Evolutionary conservation across 1,284 basidiomycete genomes (phyloP), one percentile per base, ranked within the genome.

Genomic region (Moniliella sp.): DNA sequence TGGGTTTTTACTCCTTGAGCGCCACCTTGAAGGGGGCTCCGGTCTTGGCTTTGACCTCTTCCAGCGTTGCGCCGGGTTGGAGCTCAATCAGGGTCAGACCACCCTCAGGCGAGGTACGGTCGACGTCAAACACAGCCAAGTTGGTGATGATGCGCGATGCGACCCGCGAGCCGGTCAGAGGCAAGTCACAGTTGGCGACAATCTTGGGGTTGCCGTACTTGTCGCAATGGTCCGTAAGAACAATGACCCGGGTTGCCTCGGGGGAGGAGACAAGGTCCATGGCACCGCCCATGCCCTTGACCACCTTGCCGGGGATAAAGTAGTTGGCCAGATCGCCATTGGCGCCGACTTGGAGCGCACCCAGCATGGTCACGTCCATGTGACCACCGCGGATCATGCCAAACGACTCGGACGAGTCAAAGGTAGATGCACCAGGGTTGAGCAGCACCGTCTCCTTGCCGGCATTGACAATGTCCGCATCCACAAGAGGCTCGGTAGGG

Each of bases 401-500:
- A 29, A 36, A 36, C 16, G 18, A 23, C 27, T 30, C 31, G 12
- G 35, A 18, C 18, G 27, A 28, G 14, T 36, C 35, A 25, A 36
- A 36, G 5, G 31, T 29, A 3, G 35, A 26, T 5, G 26, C 35
- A 12, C 36, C 33, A 8, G 35, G 28, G 12, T 31, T 28, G 10
- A 45, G 31, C 4, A 39, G 39, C 12, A 48, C 34, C 5, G 46
- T 48, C 27, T 48, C 46, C 33, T 49, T 49, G 4, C 46, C 46
- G 3, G 46, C 46, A 31, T 88, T 88, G 56, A 88, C 80, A 43
- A 86, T 70, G 54, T 88, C 82, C 78, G 79, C 72, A 61, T 91
- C 83, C n/a, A 88, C 69, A 57, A n/a, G n/a, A 9, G 29, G 34
- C 16, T 39, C 27, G 4, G 37, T 37, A 4, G 55, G 55, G 32